Percentiles rank a stretch among this genome's conserved stretches.
These are phyloP conservation scores for Pyrus communis DNA, from an alignment of 306 rosid genomes.

Conservation along the genomic window DNA sequence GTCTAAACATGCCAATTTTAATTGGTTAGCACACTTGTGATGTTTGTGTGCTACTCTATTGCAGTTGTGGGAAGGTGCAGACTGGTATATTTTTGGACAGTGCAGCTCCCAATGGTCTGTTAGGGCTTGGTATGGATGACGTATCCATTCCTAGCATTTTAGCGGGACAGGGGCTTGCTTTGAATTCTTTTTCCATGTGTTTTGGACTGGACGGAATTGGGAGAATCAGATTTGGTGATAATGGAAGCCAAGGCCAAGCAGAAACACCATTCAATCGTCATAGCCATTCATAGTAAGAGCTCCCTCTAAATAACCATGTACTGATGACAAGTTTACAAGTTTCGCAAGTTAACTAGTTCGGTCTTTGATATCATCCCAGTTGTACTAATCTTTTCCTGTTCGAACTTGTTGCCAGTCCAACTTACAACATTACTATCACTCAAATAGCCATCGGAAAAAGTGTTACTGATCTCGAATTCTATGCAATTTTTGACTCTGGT, in stretches of 20 bases:
- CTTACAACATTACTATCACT: slow-evolving; percentile 66
- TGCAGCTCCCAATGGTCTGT: slow-evolving; percentile 82
- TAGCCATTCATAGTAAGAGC: slow-evolving; percentile 38
- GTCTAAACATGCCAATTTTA: not conserved
- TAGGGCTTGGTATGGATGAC: slow-evolving; percentile 72
- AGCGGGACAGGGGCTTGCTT: slow-evolving; percentile 48
- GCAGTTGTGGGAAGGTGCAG: slow-evolving; percentile 83
- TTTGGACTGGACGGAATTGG: slow-evolving; percentile 59
- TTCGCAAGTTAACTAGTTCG: not conserved
- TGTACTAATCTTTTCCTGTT: slow-evolving; percentile 15
- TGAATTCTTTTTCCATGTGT: slow-evolving; percentile 90
- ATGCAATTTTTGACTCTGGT: slow-evolving; percentile 81
- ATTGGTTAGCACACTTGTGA: not conserved
- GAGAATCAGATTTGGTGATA: slow-evolving; percentile 79
- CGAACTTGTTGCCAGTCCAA: slow-evolving; percentile 40
- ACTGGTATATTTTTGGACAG: slow-evolving; percentile 59
- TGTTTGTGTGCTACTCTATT: slow-evolving; percentile 5
- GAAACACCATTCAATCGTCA: slow-evolving; percentile 59
- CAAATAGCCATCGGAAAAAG: slow-evolving; percentile 44
- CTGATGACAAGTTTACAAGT: not conserved
- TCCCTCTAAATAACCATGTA: not conserved
- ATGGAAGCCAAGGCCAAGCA: slow-evolving; percentile 47
- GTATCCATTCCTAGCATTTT: slow-evolving; percentile 76
- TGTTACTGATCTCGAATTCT: slow-evolving; percentile 35
- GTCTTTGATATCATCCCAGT: slow-evolving; percentile 3